phyloP scores from a whole-genome alignment of 345 rosid genomes.

The Bruguiera sexangula region DNA sequence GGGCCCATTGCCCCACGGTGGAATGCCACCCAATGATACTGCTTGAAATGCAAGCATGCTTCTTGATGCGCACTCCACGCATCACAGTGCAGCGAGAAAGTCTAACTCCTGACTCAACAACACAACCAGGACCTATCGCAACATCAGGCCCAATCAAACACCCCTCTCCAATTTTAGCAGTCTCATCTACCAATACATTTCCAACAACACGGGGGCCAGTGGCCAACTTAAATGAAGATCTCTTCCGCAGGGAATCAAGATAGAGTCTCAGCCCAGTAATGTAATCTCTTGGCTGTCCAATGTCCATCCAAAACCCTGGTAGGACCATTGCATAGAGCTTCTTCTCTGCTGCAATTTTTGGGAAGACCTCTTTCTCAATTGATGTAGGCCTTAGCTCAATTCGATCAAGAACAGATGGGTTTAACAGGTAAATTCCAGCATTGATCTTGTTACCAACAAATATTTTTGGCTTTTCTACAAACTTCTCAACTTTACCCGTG shows the following conservation, averaged over 20 bases:
- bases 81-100: slow-evolving; percentile 84
- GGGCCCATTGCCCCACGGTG: slow-evolving; percentile 82
- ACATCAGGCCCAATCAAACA: slow-evolving; percentile 93
- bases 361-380: slow-evolving; percentile 89
- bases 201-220: slow-evolving; percentile 63
- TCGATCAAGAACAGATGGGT: slow-evolving; percentile 75
- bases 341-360: slow-evolving; percentile 68
- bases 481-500: slow-evolving; percentile 69
- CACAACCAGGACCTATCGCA: slow-evolving; percentile 85
- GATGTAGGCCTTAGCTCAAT: slow-evolving; percentile 88
- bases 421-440: slow-evolving; percentile 84
- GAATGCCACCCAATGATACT: slow-evolving; percentile 96
- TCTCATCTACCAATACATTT: slow-evolving; percentile 75
- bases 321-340: slow-evolving; percentile 83
- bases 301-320: slow-evolving; percentile 99
- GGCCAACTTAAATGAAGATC: slow-evolving; percentile 50
- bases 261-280: slow-evolving; percentile 81
- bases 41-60: slow-evolving; percentile 82
- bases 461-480: slow-evolving; percentile 85
- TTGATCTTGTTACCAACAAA: slow-evolving; percentile 94
- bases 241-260: slow-evolving; percentile 75
- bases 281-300: slow-evolving; percentile 93
- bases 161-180: slow-evolving; percentile 82
- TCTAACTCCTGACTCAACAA: slow-evolving; percentile 83
- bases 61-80: slow-evolving; percentile 90